phyloP scores from a whole-genome alignment of 345 rosid species.

The Brassica cretica region DNA sequence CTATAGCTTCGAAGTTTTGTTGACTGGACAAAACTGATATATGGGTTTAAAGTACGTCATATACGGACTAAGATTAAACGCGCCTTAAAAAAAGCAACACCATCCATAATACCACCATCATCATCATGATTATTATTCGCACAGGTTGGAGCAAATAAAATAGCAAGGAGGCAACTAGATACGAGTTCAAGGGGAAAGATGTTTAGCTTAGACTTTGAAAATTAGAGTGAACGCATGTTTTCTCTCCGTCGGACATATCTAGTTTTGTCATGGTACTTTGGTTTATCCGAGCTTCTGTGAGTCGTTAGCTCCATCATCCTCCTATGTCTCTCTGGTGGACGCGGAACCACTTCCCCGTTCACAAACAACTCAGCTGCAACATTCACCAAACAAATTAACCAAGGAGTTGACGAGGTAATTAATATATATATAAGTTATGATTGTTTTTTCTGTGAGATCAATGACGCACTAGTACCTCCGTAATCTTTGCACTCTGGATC shows the following conservation, averaged over 20 bases:
- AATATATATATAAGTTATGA: too few species aligned
- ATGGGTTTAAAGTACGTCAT: too few species aligned
- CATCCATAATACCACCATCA: neutral
- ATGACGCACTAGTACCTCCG: neutral
- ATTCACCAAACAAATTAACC: neutral
- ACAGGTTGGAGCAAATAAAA: neutral
- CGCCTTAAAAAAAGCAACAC: too few species aligned
- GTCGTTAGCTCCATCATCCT: neutral
- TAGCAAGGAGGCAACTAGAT: neutral
- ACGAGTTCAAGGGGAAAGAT: neutral
- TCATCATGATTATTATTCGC: neutral
- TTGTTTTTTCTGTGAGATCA: neutral
- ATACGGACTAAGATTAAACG: too few species aligned
- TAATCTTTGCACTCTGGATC: neutral
- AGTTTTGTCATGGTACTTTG: slow-evolving; percentile 76
- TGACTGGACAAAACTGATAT: too few species aligned
- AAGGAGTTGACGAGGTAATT: too few species aligned
- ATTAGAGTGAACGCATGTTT: slow-evolving; percentile 42
- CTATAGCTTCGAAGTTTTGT: too few species aligned
- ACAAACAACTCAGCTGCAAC: neutral
- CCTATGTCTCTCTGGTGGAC: neutral
- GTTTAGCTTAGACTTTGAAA: neutral
- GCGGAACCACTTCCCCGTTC: neutral
- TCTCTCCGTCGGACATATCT: slow-evolving; percentile 79
- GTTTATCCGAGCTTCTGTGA: neutral